Base-by-base conservation (phyloP, 805 yeast species). In the Wickerhamomyces mucosus region DNA sequence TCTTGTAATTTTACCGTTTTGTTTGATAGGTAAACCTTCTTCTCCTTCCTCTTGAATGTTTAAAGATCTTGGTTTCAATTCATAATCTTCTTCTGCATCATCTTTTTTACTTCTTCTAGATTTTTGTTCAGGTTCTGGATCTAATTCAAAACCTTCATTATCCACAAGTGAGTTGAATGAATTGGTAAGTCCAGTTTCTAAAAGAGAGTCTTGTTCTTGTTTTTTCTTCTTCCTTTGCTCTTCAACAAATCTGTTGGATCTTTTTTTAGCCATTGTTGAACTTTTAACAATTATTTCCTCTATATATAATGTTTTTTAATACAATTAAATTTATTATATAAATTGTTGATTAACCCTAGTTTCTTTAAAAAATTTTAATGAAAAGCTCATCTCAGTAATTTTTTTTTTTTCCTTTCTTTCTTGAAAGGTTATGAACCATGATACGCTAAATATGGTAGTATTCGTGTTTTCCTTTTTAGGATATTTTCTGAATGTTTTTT, bases 21-120 rank as follows among this genome's bases (percentile, higher is more conserved):
- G 64, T 46, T 79, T 81, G 33, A 88, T 82, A 1, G 97, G 97
- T 34, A 89, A 64, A 9, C 80, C 78, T 50, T 82, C 95, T 5
- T 69, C 65, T 15, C 50, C 59, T 4, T 61, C 65, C 5, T 60
- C 63, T 6, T 62, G 66, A 9, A 56, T 58, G 10, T 61, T 56
- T 40, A 74, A 56, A 3, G 54, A 46, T 53, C 97, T 69, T 2
- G 96, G 94, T 34, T 51, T 58, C 41, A 65, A 56, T 51, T 88
- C 97, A 45, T 84, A 86, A 34, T 74, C 88, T 46, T 76, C 82
- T 45, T 83, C 94, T 36, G 71, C 78, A 35, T 78, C 69, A n/a
- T 76, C 84, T 13, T 23, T 20, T 4, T 31, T 21, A 15, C 12
- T 12, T 11, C 14, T 20, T 15, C 20, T 15, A 12, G 20, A 25